Conservation (phyloP, 139 green algal genomes). For the Chlorella vulgaris region DNA sequence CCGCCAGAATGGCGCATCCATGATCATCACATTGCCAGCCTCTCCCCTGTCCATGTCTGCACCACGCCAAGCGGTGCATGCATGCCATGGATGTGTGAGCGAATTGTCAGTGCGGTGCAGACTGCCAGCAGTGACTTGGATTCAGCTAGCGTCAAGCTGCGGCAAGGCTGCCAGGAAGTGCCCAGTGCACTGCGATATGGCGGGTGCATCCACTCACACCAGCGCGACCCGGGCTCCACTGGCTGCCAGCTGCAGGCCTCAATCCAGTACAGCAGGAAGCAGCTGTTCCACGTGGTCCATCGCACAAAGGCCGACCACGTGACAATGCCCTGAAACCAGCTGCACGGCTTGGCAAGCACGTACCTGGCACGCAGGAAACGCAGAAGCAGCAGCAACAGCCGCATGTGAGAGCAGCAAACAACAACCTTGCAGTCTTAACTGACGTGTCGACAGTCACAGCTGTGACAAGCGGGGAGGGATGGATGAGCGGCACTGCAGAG, state of each 20-base stretch:
- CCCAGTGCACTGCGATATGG: too few species aligned
- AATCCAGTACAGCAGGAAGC: constrained; percentile 37
- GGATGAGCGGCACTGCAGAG: background rate
- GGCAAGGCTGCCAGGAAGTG: too few species aligned
- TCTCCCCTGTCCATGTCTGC: background rate
- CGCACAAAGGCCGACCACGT: constrained; percentile 10
- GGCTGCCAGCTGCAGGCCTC: constrained; percentile 19
- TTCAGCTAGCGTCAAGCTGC: too few species aligned
- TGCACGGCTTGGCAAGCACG: constrained; percentile 6
- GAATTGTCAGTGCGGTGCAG: background rate
- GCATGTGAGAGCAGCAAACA: too few species aligned
- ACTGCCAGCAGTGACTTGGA: background rate
- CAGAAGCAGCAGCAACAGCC: too few species aligned
- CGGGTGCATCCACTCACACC: background rate
- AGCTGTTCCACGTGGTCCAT: constrained; percentile 39
- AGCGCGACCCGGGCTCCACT: background rate
- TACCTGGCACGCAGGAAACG: background rate
- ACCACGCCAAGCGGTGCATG: background rate
- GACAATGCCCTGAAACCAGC: constrained; percentile 24
- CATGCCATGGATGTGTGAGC: background rate
- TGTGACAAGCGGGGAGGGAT: too few species aligned
- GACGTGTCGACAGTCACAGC: too few species aligned
- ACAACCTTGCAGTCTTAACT: too few species aligned
- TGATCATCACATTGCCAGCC: background rate
- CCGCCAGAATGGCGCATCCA: background rate